Conservation (phyloP, 768 basidiomycete species). For the Bullera alba region DNA sequence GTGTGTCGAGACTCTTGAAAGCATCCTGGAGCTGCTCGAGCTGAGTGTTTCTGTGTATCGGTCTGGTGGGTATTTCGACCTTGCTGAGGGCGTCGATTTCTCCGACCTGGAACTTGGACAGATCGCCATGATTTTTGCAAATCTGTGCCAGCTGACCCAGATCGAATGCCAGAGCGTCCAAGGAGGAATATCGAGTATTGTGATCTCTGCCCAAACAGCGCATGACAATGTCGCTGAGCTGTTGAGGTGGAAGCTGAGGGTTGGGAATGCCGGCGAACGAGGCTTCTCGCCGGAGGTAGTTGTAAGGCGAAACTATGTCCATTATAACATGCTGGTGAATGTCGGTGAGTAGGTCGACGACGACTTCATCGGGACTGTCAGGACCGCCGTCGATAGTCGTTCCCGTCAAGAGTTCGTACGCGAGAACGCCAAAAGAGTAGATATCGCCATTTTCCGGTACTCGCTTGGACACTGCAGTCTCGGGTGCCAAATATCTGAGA, state of each 20-base stretch:
- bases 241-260: constrained; percentile 8
- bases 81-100: constrained; percentile 16
- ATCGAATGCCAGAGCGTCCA: constrained; percentile 31
- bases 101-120: constrained; percentile 17
- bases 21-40: constrained; percentile 5
- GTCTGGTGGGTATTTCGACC: constrained; percentile 12
- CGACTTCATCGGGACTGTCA: background rate
- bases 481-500: constrained; percentile 31
- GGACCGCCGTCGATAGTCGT: constrained; percentile 17
- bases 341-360: background rate
- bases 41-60: constrained; percentile 16
- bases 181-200: constrained; percentile 30
- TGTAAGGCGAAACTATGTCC: constrained; percentile 7
- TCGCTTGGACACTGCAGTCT: constrained; percentile 9
- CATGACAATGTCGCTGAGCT: constrained; percentile 29
- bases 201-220: constrained; percentile 24
- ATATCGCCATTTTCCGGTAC: constrained; percentile 17
- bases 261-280: background rate
- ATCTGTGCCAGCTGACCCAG: constrained; percentile 20
- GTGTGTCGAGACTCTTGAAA: background rate
- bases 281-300: constrained; percentile 4
- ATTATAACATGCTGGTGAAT: constrained; percentile 28
- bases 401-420: constrained; percentile 33
- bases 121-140: constrained; percentile 8
- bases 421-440: constrained; percentile 32